Evolutionary conservation across 257 asterid species (phyloP), one percentile per base, ranked within the genome.

Genomic region (Verbascum thapsus): DNA sequence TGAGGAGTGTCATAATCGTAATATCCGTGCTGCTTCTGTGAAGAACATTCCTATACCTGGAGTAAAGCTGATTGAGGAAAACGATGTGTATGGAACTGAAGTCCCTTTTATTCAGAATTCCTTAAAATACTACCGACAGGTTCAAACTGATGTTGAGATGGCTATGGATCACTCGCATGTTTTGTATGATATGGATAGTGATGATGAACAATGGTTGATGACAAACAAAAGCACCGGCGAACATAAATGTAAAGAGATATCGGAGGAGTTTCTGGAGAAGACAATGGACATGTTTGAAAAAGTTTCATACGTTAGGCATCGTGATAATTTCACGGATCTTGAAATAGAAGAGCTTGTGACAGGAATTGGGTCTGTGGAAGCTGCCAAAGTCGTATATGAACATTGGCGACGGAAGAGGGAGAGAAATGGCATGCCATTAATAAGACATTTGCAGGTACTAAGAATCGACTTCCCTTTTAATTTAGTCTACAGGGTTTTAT

Each of bases 11-110:
- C 74, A 80, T 69, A 88, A 92, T 69, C 78, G 97, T 51, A 92
- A 92, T 71, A 85, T 92, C 17, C 96, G 95, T 70, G 99, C 99
- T 72, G 99, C 99, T 64, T 81, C 95, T 55, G 94, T 87, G 73
- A 89, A 83, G 77, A 85, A 87, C 58, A 92, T 92, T 22, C 97
- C 97, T n/a, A 92, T 92, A 37, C 99, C 97, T 45, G 97, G 97
- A 60, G 99, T 92, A 23, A 80, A 83, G 5, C 70, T 74, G 76
- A 80, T 87, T 22, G 96, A 87, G 64, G 91, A 85, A 67, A 64
- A 54, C 65, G 88, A 83, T 58, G 88, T 80, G 61, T 51, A 42
- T 73, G 80, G 75, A 52, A 52, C 69, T 61, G 80, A 82, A 48
- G 75, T 67, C 60, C 87, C 83, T 20, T 89, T 79, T 74, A 64